phyloP scores from a whole-genome alignment of 2,329 filamentous ascomycete species.

The Xylariaceae sp. region DNA sequence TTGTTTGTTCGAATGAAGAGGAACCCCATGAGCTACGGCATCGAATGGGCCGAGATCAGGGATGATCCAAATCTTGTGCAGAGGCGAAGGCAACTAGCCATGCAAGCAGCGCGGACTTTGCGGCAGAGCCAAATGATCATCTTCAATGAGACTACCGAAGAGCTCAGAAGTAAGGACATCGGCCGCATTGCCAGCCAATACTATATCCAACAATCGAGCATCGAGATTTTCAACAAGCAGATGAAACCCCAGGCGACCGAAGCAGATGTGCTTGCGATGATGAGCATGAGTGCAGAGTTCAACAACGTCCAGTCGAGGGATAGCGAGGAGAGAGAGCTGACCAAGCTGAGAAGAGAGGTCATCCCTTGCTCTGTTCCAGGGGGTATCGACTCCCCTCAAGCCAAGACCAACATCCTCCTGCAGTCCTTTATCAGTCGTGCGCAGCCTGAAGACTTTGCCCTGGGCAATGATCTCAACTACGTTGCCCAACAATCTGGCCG shows the following conservation, averaged over 20 bases:
- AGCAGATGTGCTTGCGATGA: constrained; percentile 90
- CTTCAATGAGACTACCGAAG: constrained; percentile 90
- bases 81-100: constrained; percentile 74
- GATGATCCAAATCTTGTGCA: constrained; percentile 86
- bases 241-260: constrained; percentile 83
- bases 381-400: constrained; percentile 63
- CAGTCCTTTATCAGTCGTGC: constrained; percentile 89
- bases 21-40: constrained; percentile 86
- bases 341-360: constrained; percentile 59
- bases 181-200: constrained; percentile 96
- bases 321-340: constrained; percentile 82
- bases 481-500: constrained; percentile 92
- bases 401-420: constrained; percentile 91
- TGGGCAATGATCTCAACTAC: constrained; percentile 87
- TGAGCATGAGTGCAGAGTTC: constrained; percentile 95
- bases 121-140: constrained; percentile 98
- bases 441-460: constrained; percentile 84
- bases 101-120: constrained; percentile 78
- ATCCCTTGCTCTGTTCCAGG: constrained; percentile 74
- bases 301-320: constrained; percentile 94
- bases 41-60: constrained; percentile 84
- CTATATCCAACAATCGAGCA: constrained; percentile 87
- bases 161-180: constrained; percentile 88
- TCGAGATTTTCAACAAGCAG: constrained; percentile 93
- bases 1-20: constrained; percentile 94